Conservation (phyloP, 2,329 filamentous ascomycete species). For the Trichoderma hamatum region DNA sequence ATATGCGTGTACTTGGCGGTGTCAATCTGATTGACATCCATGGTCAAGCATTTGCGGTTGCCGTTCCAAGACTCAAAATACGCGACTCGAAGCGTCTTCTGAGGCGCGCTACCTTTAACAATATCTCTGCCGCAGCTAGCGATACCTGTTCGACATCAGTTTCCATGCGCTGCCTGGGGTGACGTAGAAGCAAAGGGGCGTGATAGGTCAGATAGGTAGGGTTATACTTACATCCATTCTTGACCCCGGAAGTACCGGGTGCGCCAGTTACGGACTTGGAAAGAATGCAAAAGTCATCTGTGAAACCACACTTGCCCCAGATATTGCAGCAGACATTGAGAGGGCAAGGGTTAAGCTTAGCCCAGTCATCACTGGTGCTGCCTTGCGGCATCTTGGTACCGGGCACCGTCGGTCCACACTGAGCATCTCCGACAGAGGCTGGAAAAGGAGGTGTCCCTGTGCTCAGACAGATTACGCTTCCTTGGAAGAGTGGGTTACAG, state of each 20-base stretch:
- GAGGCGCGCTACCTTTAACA: slow-evolving; percentile 33
- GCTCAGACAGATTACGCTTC: slow-evolving; percentile 39
- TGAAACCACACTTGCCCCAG: slow-evolving; percentile 51
- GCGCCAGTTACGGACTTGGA: slow-evolving; percentile 35
- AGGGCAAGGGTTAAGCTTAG: slow-evolving; percentile 50
- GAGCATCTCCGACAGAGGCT: slow-evolving; percentile 32
- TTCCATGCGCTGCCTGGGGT: background rate
- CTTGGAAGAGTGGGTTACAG: slow-evolving; percentile 34
- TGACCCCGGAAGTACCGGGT: slow-evolving; percentile 34
- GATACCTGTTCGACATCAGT: slow-evolving; percentile 31
- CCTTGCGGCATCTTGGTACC: slow-evolving; percentile 41
- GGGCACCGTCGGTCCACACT: slow-evolving; percentile 49
- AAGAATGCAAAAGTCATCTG: slow-evolving; percentile 47
- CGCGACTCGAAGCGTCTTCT: slow-evolving; percentile 35
- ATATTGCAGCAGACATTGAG: slow-evolving; percentile 47
- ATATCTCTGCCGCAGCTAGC: slow-evolving; percentile 42
- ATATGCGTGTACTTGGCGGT: slow-evolving; percentile 37
- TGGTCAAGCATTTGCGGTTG: slow-evolving; percentile 37
- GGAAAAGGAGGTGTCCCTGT: slow-evolving; percentile 36
- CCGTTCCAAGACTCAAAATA: slow-evolving; percentile 42
- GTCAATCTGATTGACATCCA: slow-evolving; percentile 36
- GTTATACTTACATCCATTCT: slow-evolving; percentile 32
- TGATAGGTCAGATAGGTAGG: background rate
- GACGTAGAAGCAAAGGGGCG: background rate
- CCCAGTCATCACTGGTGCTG: slow-evolving; percentile 37